Evolutionary conservation across 306 rosid species (phyloP).

Genomic region (Casuarina glauca): DNA sequence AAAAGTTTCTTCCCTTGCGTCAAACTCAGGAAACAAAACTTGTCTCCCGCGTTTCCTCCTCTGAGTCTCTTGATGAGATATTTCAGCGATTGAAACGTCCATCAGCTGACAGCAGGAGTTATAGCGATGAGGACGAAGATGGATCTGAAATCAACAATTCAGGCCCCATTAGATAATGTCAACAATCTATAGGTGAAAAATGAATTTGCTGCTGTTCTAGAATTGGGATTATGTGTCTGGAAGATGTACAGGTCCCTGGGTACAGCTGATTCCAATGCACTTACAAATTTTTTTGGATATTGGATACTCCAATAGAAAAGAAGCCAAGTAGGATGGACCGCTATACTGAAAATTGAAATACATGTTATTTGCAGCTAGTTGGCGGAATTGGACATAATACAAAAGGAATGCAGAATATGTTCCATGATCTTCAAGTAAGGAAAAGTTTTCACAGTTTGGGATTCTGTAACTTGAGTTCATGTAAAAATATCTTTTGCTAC

Average conservation of each 20-base stretch:
- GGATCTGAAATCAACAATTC: conserved; percentile 34
- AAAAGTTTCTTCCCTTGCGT: conserved; percentile 56
- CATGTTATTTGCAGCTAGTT: conserved; percentile 26
- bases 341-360: conserved; percentile 24
- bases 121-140: conserved; percentile 43
- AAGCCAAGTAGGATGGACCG: conserved; percentile 21
- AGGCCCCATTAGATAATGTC: conserved; percentile 47
- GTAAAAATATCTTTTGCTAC: background rate
- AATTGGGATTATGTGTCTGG: conserved; percentile 26
- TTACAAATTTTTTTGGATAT: conserved; percentile 14
- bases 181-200: conserved; percentile 9
- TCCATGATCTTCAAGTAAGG: background rate
- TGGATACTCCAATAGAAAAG: conserved; percentile 14
- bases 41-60: conserved; percentile 57
- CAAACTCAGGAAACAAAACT: conserved; percentile 53
- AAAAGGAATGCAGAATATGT: conserved; percentile 19
- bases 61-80: conserved; percentile 90
- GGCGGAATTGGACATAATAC: conserved; percentile 1
- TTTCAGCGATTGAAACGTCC: conserved; percentile 87
- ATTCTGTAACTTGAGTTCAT: conserved; percentile 28
- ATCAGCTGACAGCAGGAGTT: conserved; percentile 41
- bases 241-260: conserved; percentile 52
- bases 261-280: conserved; percentile 23
- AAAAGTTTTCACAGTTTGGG: background rate
- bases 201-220: conserved; percentile 17